Evolutionary conservation across 108 stramenopile genomes (phyloP).

Genomic region (Conticribra weissflogii): DNA sequence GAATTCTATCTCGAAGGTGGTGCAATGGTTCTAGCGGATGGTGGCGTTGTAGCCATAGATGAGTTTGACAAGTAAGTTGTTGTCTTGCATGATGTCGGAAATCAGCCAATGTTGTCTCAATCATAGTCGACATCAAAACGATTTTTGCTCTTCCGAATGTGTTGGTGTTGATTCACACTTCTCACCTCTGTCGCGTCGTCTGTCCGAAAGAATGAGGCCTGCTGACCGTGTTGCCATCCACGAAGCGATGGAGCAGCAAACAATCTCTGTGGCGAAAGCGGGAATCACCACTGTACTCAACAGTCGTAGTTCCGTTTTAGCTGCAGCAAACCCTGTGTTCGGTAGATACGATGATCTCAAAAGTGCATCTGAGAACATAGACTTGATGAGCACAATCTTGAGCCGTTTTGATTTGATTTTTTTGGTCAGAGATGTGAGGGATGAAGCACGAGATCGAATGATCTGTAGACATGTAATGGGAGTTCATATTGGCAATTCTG

Average conservation of each 20-base stretch:
- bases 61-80: conserved; percentile 89
- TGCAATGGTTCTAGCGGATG: conserved; percentile 99
- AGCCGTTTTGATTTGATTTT: conserved; percentile 99
- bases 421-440: conserved; percentile 95
- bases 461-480: conserved; percentile 98
- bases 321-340: conserved; percentile 99
- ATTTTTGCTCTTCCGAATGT: no score
- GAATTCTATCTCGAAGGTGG: conserved; percentile 99
- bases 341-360: conserved; percentile 98
- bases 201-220: conserved; percentile 96
- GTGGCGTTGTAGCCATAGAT: conserved; percentile 99
- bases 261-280: conserved; percentile 99
- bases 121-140: background rate
- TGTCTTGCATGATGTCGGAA: background rate
- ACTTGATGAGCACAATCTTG: conserved; percentile 98
- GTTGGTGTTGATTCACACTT: no score
- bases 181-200: no score
- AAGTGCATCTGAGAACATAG: conserved; percentile 96
- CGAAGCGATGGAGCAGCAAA: conserved; percentile 99
- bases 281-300: conserved; percentile 99
- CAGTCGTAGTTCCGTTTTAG: conserved; percentile 89
- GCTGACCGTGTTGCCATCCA: conserved; percentile 98
- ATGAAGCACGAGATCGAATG: conserved; percentile 93
- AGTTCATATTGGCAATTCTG: conserved; percentile 84
- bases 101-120: conserved; percentile 6